Evolutionary conservation across 805 yeast species (phyloP), one percentile per base, ranked within the genome.

Genomic region (Isabelozyma pseudorhagii): DNA sequence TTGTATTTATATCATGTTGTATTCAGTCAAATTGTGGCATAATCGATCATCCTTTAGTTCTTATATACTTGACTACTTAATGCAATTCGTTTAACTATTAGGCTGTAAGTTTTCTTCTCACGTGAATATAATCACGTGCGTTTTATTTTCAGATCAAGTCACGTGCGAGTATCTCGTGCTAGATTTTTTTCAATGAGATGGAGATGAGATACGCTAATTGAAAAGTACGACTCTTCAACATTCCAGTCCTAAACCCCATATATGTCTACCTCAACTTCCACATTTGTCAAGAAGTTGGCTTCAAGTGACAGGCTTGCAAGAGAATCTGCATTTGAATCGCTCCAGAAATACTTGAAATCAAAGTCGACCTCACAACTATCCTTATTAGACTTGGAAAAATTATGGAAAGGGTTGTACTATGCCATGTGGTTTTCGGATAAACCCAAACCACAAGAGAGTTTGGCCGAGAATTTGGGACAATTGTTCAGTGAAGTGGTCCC

Each of bases 361-460:
- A 67, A 66, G 43, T 46, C 65, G 1, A 64, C 75, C 29, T 68
- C 51, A 57, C 71, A 78, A 38, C 66, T 83, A 39, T 60, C 75
- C 5, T 69, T 63, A 44, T 61, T 79, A 39, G 94, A 90, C 47
- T 74, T 83, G 54, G 87, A 87, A 56, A 92, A 93, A 64, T 72
- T 94, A 51, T 94, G 99, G 97, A 91, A 89, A 69, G 99, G 98
- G n/a, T 76, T 94, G 40, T 94, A 86, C 68, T 94, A 78, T 63
- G 82, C 96, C 9, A 89, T 94, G 96, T 94, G 99, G 98, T 90
- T 87, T 71, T 81, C 96, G 63, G 99, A 94, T 67, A 82, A 92
- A 62, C 96, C 97, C 27, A 78, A 87, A 59, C 94, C 96, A 21
- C 99, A 94, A 68, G 97, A 91, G 67, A 72, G 84, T 51, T 72